Base-by-base conservation (phyloP, 208 protist genomes). In the Herpetomonas muscarum region DNA sequence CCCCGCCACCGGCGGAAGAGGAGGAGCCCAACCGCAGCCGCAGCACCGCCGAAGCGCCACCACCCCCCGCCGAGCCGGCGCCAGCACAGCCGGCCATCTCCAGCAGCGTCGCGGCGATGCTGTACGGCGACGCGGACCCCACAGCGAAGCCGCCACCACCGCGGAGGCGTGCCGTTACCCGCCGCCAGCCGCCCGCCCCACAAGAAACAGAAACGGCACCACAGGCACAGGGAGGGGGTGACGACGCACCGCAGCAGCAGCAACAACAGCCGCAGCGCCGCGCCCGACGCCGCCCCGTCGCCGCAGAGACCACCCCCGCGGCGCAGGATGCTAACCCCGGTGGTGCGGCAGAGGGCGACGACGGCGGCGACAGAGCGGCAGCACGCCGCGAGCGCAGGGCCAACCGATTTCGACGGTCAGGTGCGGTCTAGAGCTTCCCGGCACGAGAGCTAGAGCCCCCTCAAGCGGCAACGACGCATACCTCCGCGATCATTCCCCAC, bases 321-420 rank as follows among this genome's bases (percentile, higher is more conserved):
- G 29, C 13, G n/a, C 24, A 0, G 32, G 10, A 6, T 10, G 25
- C 47, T 3, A 51, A 12, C 37, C 55, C 25, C 29, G 36, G 26
- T 36, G 42, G 21, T 7, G 49, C 5, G 49, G 29, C 9, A 12
- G 34, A 15, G 37, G 52, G 7, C 21, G 59, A 53, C 39, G 48
- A 52, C 5, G 59, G 19, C 9, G 59, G 41, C 24, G 32, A n/a
- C 29, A 52, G n/a, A 34, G 56, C 4, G n/a, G 36, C 57, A 0
- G 53, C 32, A 17, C 71, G 56, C 24, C 72, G 61, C 3, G 71
- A 79, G 56, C 39, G 73, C 24, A 67, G 73, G 7, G 59, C 45
- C 9, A 58, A 62, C 15, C 73, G 67, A 26, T 79, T 79, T 37
- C 54, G 55, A 3, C 61, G 73, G 17, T 55, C 61, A 10, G 58